Evolutionary conservation across 768 basidiomycete species (phyloP).

Genomic region (Gelatoporia subvermispora): DNA sequence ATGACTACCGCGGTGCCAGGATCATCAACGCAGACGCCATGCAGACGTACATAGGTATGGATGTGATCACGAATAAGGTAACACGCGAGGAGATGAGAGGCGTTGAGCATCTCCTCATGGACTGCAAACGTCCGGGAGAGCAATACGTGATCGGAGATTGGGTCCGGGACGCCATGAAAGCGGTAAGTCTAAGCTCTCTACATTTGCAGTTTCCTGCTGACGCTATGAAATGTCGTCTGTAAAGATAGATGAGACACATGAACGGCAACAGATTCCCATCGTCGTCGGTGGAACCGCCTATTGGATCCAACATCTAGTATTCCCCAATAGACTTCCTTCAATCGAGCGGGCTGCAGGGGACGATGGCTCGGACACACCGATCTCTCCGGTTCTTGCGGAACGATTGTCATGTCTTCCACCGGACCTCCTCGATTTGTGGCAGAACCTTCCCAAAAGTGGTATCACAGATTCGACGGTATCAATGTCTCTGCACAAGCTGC

Average conservation of each 20-base stretch:
- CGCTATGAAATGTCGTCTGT: background rate
- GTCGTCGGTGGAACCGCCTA: conserved; percentile 95
- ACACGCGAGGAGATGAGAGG: conserved; percentile 70
- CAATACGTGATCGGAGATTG: conserved; percentile 87
- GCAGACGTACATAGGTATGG: conserved; percentile 91
- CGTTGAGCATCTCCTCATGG: conserved; percentile 86
- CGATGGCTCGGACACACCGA: background rate
- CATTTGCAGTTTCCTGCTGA: background rate
- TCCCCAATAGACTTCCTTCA: conserved; percentile 64
- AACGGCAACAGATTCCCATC: conserved; percentile 66
- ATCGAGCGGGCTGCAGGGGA: conserved; percentile 1
- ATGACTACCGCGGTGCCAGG: conserved; percentile 56
- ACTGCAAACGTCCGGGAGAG: conserved; percentile 79
- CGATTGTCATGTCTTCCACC: conserved; percentile 42
- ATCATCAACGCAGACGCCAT: conserved; percentile 96
- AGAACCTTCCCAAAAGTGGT: conserved; percentile 45
- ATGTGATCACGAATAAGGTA: conserved; percentile 93
- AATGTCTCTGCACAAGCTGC: conserved; percentile 59
- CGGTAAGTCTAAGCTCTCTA: conserved; percentile 45
- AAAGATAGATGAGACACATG: conserved; percentile 75
- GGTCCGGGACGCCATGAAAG: conserved; percentile 73
- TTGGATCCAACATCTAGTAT: conserved; percentile 95
- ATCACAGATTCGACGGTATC: conserved; percentile 51
- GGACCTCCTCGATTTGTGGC: conserved; percentile 45
- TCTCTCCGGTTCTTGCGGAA: conserved; percentile 28